phyloP scores from a whole-genome alignment of 768 basidiomycete species.

The Crucibulum laeve region DNA sequence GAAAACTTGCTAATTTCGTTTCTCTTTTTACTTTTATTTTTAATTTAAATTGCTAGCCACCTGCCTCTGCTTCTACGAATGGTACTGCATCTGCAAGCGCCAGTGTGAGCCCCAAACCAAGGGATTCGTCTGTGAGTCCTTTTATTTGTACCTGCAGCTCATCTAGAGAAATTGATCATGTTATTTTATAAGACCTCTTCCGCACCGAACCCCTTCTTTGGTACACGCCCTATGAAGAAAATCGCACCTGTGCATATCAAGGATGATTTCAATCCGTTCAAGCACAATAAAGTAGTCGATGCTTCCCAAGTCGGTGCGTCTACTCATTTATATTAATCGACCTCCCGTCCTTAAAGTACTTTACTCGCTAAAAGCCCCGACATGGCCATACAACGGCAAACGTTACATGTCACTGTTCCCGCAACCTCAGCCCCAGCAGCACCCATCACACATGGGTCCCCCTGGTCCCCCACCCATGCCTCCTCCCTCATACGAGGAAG shows the following conservation, averaged over 20 bases:
- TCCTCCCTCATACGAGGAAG: slow-evolving; percentile 79
- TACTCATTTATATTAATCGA: not conserved
- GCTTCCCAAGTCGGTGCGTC: slow-evolving; percentile 70
- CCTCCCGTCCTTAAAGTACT: not conserved
- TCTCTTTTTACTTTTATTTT: slow-evolving; percentile 7
- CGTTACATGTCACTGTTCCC: slow-evolving; percentile 78
- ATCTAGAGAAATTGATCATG: not conserved
- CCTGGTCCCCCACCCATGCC: slow-evolving; percentile 67
- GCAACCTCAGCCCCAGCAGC: slow-evolving; percentile 58
- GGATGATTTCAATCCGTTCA: slow-evolving; percentile 98
- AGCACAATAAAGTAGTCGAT: slow-evolving; percentile 76
- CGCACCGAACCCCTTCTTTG: slow-evolving; percentile 87
- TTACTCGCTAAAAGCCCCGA: slow-evolving; percentile 41
- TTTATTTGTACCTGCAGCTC: not conserved
- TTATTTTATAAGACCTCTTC: slow-evolving; percentile 31
- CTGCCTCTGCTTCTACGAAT: slow-evolving; percentile 43
- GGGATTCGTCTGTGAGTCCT: slow-evolving; percentile 43
- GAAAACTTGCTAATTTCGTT: not conserved
- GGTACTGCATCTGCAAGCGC: slow-evolving; percentile 27
- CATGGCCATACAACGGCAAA: slow-evolving; percentile 91
- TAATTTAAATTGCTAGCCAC: slow-evolving; percentile 12
- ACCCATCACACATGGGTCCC: slow-evolving; percentile 60
- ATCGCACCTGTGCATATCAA: slow-evolving; percentile 76
- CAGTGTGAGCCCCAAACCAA: slow-evolving; percentile 55
- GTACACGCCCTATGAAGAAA: slow-evolving; percentile 73